Conservation (phyloP, 2,329 filamentous ascomycete species). For the Hypoxylon sp. region DNA sequence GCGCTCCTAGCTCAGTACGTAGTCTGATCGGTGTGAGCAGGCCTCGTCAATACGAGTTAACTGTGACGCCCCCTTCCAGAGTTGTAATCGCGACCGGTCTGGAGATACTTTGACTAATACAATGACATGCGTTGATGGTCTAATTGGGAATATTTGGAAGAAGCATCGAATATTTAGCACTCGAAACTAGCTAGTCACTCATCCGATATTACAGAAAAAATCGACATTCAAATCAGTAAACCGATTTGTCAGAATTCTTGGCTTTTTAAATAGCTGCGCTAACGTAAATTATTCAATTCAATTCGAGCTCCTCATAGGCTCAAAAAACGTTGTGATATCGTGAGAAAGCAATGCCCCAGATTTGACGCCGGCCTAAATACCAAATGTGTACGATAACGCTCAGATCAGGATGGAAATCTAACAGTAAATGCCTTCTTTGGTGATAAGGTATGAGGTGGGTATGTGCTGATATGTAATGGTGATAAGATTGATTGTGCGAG, state of each 20-base stretch:
- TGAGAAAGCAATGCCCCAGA: slow-evolving; percentile 6
- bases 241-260: slow-evolving; percentile 3
- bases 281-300: background rate
- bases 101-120: background rate
- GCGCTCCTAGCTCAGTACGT: too few relatives aligned
- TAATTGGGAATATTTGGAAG: background rate
- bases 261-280: background rate
- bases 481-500: too few relatives aligned
- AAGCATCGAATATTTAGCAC: background rate
- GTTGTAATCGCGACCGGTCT: background rate
- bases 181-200: background rate
- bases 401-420: background rate
- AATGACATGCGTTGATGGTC: background rate
- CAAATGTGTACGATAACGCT: slow-evolving; percentile 3
- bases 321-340: slow-evolving; percentile 17
- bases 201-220: background rate
- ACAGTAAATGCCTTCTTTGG: background rate
- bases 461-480: background rate
- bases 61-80: background rate
- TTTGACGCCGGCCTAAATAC: slow-evolving; percentile 21
- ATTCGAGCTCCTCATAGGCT: background rate
- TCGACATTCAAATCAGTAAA: slow-evolving; percentile 2
- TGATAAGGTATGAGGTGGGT: background rate
- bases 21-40: too few relatives aligned
- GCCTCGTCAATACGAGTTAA: background rate